phyloP scores from a whole-genome alignment of 2,329 filamentous ascomycete genomes.

The Macrophomina tecta region DNA sequence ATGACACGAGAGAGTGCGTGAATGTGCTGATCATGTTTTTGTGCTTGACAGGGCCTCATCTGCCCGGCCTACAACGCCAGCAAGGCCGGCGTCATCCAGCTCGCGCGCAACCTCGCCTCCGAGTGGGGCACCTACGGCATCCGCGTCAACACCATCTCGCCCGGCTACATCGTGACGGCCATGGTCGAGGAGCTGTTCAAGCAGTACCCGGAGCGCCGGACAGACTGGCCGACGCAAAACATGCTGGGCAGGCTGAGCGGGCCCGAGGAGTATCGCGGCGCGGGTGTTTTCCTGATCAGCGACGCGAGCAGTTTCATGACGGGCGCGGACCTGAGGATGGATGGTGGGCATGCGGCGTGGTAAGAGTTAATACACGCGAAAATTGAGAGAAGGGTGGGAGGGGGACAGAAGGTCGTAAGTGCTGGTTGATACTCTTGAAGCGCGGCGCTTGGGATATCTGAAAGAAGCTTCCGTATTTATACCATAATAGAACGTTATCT shows the following conservation, averaged over 20 bases:
- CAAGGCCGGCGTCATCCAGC: slow-evolving; percentile 76
- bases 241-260: slow-evolving; percentile 66
- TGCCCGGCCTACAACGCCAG: slow-evolving; percentile 76
- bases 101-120: slow-evolving; percentile 71
- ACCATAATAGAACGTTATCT: neutral
- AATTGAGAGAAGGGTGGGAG: neutral
- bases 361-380: slow-evolving; percentile 30
- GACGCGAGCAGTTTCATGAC: slow-evolving; percentile 51
- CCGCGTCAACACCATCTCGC: slow-evolving; percentile 80
- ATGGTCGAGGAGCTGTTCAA: slow-evolving; percentile 85
- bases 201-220: slow-evolving; percentile 69
- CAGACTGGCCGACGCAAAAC: slow-evolving; percentile 82
- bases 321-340: slow-evolving; percentile 46
- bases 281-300: slow-evolving; percentile 47
- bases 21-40: neutral
- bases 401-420: neutral
- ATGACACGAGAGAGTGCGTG: neutral
- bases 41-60: slow-evolving; percentile 59
- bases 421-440: slow-evolving; percentile 4
- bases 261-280: slow-evolving; percentile 46
- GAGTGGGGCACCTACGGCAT: slow-evolving; percentile 78
- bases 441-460: slow-evolving; percentile 13
- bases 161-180: slow-evolving; percentile 79
- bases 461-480: neutral
- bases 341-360: slow-evolving; percentile 48